phyloP scores from a whole-genome alignment of 2,329 filamentous ascomycete species.

The Fusarium xyrophilum region DNA sequence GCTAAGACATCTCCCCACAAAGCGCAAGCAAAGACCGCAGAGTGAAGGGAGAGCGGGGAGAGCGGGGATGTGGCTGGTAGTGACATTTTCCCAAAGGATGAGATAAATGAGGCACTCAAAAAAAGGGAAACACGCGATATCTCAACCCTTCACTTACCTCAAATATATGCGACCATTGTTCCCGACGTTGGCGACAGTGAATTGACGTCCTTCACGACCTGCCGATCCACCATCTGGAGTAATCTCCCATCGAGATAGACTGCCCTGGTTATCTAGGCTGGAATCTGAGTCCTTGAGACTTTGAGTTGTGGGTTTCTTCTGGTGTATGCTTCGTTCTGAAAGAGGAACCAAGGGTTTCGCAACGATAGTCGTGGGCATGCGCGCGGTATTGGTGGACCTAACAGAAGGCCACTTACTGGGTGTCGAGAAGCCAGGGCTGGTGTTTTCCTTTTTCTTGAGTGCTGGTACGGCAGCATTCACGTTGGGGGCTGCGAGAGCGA shows the following conservation, averaged over 20 bases:
- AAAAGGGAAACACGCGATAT: constrained; percentile 6
- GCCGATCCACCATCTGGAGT: constrained; percentile 67
- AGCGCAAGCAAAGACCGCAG: constrained; percentile 13
- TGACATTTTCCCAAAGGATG: constrained; percentile 22
- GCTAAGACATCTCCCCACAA: constrained; percentile 29
- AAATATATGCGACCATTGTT: constrained; percentile 84
- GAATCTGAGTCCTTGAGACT: constrained; percentile 55
- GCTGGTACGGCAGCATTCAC: constrained; percentile 4
- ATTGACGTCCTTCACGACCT: constrained; percentile 72
- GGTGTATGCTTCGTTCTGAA: constrained; percentile 55
- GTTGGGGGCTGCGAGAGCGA: constrained; percentile 6
- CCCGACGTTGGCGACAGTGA: constrained; percentile 81
- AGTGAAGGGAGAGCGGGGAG: constrained; percentile 28
- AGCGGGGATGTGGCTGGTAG: constrained; percentile 23
- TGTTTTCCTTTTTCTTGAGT: constrained; percentile 30
- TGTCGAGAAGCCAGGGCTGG: constrained; percentile 20
- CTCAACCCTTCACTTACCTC: constrained; percentile 59
- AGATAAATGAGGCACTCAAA: constrained; percentile 5
- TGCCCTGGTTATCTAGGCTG: constrained; percentile 53
- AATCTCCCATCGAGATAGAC: constrained; percentile 56
- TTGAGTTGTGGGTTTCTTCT: constrained; percentile 47
- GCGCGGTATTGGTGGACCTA: constrained; percentile 32
- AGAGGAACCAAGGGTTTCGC: constrained; percentile 53
- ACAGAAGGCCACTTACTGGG: constrained; percentile 34
- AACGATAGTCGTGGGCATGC: constrained; percentile 33